These are phyloP conservation scores for Acacia acuminata DNA, from an alignment of 306 rosid species.

Conservation along the genomic window DNA sequence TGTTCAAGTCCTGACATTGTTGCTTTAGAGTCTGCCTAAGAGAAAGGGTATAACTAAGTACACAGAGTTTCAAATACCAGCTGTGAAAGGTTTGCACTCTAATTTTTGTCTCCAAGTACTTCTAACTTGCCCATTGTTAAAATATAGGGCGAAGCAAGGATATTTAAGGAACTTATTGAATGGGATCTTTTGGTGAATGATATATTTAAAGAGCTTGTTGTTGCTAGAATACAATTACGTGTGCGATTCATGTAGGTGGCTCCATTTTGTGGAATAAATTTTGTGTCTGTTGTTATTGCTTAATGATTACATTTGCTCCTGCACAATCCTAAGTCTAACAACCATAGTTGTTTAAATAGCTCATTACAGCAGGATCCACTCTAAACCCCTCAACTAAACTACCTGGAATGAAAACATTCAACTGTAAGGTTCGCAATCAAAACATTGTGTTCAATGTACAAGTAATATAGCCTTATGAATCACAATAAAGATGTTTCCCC, in stretches of 20 bases:
- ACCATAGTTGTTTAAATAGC: background rate
- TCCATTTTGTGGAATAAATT: background rate
- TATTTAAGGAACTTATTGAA: background rate
- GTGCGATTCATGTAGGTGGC: background rate
- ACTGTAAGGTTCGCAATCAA: background rate
- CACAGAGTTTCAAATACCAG: background rate
- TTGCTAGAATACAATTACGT: background rate
- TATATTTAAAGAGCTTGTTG: background rate
- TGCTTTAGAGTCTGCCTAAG: no score
- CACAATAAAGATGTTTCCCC: background rate
- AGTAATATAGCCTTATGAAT: background rate
- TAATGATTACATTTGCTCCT: background rate
- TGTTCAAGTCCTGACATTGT: no score
- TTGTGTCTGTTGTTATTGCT: background rate
- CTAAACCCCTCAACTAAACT: background rate
- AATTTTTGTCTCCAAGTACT: background rate
- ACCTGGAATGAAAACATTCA: background rate
- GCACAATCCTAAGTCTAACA: background rate
- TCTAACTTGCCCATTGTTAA: background rate
- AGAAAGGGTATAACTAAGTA: no score
- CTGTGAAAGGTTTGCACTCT: background rate
- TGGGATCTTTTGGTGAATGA: background rate
- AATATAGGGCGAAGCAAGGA: background rate
- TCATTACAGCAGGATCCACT: background rate
- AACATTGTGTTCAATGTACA: background rate